Conservation (phyloP, 805 yeast species). For the Candida quercuum region DNA sequence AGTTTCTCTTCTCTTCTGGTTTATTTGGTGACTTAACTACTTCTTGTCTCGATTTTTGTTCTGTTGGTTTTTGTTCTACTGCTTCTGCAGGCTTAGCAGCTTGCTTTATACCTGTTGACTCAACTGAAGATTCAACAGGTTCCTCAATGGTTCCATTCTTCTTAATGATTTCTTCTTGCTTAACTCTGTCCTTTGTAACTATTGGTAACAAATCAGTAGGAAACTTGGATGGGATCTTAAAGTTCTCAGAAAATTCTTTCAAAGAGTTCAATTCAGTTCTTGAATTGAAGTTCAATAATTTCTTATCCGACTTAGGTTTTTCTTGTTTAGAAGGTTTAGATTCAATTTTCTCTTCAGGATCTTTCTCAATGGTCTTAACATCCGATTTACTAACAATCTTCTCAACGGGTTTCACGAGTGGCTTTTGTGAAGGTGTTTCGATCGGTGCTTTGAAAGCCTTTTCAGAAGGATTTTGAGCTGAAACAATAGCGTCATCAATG, state of each 20-base stretch:
- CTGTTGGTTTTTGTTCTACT: conserved; percentile 2
- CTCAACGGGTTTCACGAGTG: background rate
- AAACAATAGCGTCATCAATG: conserved; percentile 62
- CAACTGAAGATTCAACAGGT: conserved; percentile 8
- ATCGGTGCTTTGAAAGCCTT: background rate
- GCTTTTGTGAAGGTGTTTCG: no score
- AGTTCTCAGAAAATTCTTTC: conserved; percentile 74
- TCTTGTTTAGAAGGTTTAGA: conserved; percentile 4
- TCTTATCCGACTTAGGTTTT: background rate
- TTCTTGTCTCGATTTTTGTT: background rate
- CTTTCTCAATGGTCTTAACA: background rate
- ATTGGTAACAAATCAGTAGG: conserved; percentile 58
- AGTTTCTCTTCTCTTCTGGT: conserved; percentile 18
- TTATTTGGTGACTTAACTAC: background rate
- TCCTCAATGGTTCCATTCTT: conserved; percentile 12
- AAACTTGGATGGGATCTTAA: conserved; percentile 60
- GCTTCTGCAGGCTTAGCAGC: conserved; percentile 1
- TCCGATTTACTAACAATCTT: background rate
- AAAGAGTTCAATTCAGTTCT: conserved; percentile 54
- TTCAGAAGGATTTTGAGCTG: conserved; percentile 33
- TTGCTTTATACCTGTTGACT: conserved; percentile 11
- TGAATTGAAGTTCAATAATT: background rate
- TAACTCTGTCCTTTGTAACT: conserved; percentile 58
- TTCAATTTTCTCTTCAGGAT: background rate
- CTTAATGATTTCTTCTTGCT: conserved; percentile 54